Evolutionary conservation across 345 rosid species (phyloP), one percentile per base, ranked within the genome.

Genomic region (Euphorbia peplus): DNA sequence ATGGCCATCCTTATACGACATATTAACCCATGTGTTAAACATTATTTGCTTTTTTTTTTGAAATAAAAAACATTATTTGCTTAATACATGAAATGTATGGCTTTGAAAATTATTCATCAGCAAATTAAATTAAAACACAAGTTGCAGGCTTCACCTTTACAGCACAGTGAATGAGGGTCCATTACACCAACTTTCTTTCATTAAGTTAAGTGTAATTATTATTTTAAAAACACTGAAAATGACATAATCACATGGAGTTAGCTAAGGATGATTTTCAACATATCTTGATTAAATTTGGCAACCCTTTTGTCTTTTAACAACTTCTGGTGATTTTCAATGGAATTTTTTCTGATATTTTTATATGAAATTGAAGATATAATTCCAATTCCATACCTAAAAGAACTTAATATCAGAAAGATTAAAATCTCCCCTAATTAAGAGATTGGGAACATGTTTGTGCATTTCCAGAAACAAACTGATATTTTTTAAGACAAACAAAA

Each of bases 21-120:
- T 46, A 32, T 60, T 59, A 4, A 48, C 15, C 47, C 69, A 63
- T 29, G 69, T 63, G 44, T 54, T 63, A 71, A 71, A 63, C 69
- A 29, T 71, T 54, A 5, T 61, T 60, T 50, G 51, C 52, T 39
- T 32, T n/a, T n/a, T n/a, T n/a, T n/a, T n/a, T n/a, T n/a, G n/a
- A n/a, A n/a, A n/a, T n/a, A n/a, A n/a, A n/a, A 71, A 71, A 63
- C 69, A 29, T 71, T 54, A 5, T 61, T 60, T 50, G 51, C 52
- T 39, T 32, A 15, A 10, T 22, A 15, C 18, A 32, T n/a, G 28
- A 41, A 39, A 39, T 21, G 14, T 32, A 44, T 26, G 6, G 16
- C 18, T 24, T 4, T 10, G 25, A 51, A 51, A 29, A 39, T 70
- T 70, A 60, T 51, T 24, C 54, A 26, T 19, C 16, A 52, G 54